Percentiles rank a stretch among this genome's conserved stretches.
phyloP scores from a whole-genome alignment of 2,329 filamentous ascomycete genomes.

The Nemania sp. region DNA sequence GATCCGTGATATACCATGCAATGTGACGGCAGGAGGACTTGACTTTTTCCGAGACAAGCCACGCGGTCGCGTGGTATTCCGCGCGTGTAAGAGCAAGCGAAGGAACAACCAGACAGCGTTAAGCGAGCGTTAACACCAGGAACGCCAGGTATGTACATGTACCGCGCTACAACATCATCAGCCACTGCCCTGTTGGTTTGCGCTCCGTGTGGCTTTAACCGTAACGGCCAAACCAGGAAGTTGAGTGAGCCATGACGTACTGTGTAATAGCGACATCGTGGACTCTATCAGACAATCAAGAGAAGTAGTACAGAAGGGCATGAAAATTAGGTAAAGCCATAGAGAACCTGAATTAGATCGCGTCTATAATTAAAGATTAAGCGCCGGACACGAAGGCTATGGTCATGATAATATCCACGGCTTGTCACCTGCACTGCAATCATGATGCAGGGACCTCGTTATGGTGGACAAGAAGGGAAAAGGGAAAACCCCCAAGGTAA shows the following conservation, averaged over 20 bases:
- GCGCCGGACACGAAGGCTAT: constrained; percentile 22
- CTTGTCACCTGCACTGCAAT: constrained; percentile 4
- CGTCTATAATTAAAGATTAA: constrained; percentile 26
- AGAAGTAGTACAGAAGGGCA: too few relatives aligned
- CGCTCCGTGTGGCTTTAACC: background rate
- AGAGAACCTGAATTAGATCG: constrained; percentile 9
- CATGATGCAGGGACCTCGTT: constrained; percentile 5
- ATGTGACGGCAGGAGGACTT: constrained; percentile 3
- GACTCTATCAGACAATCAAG: too few relatives aligned
- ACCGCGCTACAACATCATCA: background rate
- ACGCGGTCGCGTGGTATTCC: constrained; percentile 25
- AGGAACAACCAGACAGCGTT: background rate
- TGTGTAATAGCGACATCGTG: background rate
- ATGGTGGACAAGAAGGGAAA: constrained; percentile 1
- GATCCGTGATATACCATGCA: constrained; percentile 12
- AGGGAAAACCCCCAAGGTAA: background rate
- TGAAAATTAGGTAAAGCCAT: background rate
- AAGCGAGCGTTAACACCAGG: constrained; percentile 2
- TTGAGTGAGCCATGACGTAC: background rate
- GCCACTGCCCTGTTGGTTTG: constrained; percentile 4
- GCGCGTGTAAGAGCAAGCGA: constrained; percentile 2
- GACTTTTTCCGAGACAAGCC: constrained; percentile 22
- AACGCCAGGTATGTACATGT: background rate
- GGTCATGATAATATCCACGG: background rate
- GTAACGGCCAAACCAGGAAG: background rate